Conservation (phyloP, 208 protist genomes). For the Chromosphaera perkinsii region DNA sequence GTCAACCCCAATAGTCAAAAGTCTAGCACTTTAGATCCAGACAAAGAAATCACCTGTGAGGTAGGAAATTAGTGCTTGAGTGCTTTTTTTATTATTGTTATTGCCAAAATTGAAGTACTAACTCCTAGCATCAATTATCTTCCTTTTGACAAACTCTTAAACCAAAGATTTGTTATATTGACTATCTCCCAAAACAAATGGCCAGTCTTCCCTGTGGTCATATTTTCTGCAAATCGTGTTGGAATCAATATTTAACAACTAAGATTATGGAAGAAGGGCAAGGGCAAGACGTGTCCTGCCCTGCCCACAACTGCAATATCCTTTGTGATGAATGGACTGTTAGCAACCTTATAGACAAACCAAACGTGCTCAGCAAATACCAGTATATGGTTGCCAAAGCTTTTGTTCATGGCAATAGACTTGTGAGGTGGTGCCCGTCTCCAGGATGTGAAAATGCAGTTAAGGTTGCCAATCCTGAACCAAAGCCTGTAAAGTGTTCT, state of each 20-base stretch:
- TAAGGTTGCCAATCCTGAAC: not conserved
- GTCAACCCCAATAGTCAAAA: constrained; percentile 23
- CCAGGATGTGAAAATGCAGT: constrained; percentile 42
- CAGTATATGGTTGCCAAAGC: constrained; percentile 24
- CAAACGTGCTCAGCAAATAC: constrained; percentile 22
- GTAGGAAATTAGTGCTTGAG: no score
- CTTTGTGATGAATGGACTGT: constrained; percentile 39
- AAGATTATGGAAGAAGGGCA: constrained; percentile 34
- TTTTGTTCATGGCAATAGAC: constrained; percentile 33
- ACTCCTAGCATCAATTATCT: no score
- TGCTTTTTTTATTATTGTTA: no score
- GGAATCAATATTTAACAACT: constrained; percentile 14
- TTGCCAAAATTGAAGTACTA: no score
- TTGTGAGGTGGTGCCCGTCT: constrained; percentile 45
- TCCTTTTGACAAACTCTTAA: no score
- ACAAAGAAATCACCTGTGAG: not conserved
- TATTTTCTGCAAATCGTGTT: constrained; percentile 28
- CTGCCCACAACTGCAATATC: constrained; percentile 18
- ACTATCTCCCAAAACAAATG: not conserved
- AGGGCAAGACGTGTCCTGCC: constrained; percentile 17
- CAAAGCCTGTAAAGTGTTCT: constrained; percentile 30
- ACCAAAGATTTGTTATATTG: constrained; percentile 32
- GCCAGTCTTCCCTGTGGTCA: constrained; percentile 30
- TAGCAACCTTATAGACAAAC: constrained; percentile 8
- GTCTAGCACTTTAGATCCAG: no score